A percentile compares a stretch with the other conserved stretches of the same genome.
Conservation (phyloP, 805 yeast species). For the Wickerhamomyces alni region DNA sequence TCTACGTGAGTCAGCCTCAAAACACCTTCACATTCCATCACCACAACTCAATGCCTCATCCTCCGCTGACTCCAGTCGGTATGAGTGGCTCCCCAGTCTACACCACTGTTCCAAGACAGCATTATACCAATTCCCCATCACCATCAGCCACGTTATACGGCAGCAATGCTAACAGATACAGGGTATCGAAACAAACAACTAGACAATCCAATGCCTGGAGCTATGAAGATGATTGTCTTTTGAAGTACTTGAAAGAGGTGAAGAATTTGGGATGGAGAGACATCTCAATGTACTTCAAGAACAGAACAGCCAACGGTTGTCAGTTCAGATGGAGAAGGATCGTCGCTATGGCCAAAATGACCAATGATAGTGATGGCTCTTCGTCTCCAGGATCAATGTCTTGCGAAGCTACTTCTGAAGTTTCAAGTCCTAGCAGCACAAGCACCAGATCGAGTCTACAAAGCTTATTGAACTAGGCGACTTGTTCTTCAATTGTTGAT, state of each 20-base stretch:
- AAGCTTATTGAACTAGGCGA: too few species aligned
- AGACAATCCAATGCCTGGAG: slow-evolving; percentile 45
- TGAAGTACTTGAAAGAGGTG: slow-evolving; percentile 59
- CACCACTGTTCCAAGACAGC: slow-evolving; percentile 2
- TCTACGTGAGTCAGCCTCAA: neutral
- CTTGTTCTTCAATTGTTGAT: too few species aligned
- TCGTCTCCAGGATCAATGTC: neutral
- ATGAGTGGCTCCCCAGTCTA: slow-evolving; percentile 2
- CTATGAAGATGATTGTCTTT: slow-evolving; percentile 54
- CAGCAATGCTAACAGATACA: slow-evolving; percentile 2
- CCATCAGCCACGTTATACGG: neutral
- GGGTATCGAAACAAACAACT: slow-evolving; percentile 11
- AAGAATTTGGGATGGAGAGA: slow-evolving; percentile 75
- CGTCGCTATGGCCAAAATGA: slow-evolving; percentile 11
- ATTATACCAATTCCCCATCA: neutral
- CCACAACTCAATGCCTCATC: neutral
- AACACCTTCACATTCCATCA: neutral
- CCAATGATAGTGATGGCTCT: neutral
- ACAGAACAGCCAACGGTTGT: slow-evolving; percentile 71
- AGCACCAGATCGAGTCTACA: too few species aligned
- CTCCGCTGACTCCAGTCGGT: slow-evolving; percentile 3
- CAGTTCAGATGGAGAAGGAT: slow-evolving; percentile 70
- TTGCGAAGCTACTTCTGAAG: slow-evolving; percentile 1
- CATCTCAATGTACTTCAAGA: slow-evolving; percentile 58
- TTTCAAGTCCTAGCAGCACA: neutral